phyloP scores from a whole-genome alignment of 345 rosid genomes.

The Leavenworthia alabamica region DNA sequence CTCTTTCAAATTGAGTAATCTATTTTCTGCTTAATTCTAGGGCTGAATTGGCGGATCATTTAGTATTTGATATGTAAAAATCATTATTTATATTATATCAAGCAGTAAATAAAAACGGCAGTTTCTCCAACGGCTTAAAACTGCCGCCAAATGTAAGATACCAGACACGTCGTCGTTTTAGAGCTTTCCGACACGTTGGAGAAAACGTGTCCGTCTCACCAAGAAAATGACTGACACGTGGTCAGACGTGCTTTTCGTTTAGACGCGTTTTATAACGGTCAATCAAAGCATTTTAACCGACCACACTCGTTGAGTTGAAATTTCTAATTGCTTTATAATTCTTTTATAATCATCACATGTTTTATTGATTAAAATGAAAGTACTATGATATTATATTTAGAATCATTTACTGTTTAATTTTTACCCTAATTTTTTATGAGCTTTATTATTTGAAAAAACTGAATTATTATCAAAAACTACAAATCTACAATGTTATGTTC shows the following conservation, averaged over 20 bases:
- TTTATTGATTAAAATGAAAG: neutral
- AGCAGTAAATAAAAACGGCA: slow-evolving; percentile 3
- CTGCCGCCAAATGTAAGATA: slow-evolving; percentile 31
- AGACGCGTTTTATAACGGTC: slow-evolving; percentile 34
- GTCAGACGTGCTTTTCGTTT: neutral
- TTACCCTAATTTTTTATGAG: no score
- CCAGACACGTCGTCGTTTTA: slow-evolving; percentile 20
- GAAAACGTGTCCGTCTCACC: slow-evolving; percentile 28
- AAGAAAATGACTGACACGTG: slow-evolving; percentile 5
- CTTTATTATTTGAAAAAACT: no score
- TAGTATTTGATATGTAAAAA: neutral
- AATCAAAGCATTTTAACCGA: slow-evolving; percentile 26
- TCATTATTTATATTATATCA: no score
- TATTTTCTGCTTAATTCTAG: neutral
- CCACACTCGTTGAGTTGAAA: slow-evolving; percentile 26
- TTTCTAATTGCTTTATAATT: slow-evolving; percentile 10
- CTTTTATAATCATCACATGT: neutral
- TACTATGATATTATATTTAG: no score
- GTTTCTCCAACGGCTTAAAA: slow-evolving; percentile 20
- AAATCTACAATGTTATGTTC: no score
- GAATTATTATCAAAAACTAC: no score
- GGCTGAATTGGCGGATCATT: neutral
- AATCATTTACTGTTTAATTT: no score
- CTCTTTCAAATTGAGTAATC: neutral
- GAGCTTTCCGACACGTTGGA: slow-evolving; percentile 13